These are phyloP conservation scores for Ceriops zippeliana DNA, from an alignment of 345 rosid genomes.

Conservation along the genomic window DNA sequence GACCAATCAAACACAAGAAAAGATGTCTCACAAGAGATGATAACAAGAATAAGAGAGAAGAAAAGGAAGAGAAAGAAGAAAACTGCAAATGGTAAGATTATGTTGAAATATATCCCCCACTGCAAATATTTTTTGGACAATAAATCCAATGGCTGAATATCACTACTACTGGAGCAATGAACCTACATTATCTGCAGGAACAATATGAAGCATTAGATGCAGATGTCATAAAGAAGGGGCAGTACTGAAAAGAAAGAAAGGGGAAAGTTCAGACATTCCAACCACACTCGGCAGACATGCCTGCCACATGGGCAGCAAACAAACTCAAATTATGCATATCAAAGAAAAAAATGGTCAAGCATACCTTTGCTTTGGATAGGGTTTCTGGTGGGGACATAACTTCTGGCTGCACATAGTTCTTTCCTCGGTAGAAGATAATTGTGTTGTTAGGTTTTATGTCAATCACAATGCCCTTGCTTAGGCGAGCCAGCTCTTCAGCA, in stretches of 20 bases:
- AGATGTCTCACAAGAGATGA: no score
- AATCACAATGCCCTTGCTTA: constrained; percentile 80
- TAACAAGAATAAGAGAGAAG: no score
- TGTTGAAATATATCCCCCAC: no score
- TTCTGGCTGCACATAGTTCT: constrained; percentile 78
- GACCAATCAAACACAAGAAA: no score
- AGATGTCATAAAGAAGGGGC: background rate
- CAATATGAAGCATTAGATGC: background rate
- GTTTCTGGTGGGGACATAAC: constrained; percentile 77
- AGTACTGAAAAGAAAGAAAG: background rate
- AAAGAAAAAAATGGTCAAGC: background rate
- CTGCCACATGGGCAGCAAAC: background rate
- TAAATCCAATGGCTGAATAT: background rate
- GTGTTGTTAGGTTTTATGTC: constrained; percentile 69
- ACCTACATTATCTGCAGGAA: background rate
- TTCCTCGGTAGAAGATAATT: constrained; percentile 78
- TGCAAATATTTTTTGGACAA: background rate
- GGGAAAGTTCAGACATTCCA: background rate
- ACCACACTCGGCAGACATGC: background rate
- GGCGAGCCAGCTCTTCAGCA: constrained; percentile 74
- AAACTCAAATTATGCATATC: background rate
- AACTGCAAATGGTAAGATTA: no score
- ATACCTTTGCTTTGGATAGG: constrained; percentile 71
- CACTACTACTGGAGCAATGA: background rate
- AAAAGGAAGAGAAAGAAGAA: no score